These are phyloP conservation scores for Salix purpurea DNA, from an alignment of 345 rosid genomes.

Conservation along the genomic window DNA sequence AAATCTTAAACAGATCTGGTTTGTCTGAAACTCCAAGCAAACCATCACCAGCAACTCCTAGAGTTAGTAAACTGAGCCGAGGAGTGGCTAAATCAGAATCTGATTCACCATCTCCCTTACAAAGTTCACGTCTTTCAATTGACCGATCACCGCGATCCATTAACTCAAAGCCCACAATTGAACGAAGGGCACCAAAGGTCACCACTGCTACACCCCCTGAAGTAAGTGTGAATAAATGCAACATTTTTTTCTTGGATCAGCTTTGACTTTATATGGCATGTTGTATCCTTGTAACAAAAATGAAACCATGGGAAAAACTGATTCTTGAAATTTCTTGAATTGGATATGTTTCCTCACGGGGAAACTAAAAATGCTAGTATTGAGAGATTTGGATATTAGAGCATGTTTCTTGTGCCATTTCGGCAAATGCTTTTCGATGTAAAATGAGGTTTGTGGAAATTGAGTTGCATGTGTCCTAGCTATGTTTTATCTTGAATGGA, in stretches of 20 bases:
- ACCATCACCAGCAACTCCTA: slow-evolving; percentile 66
- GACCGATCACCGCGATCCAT: slow-evolving; percentile 70
- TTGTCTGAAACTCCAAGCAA: slow-evolving; percentile 67
- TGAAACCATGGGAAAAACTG: not conserved
- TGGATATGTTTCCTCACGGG: not conserved
- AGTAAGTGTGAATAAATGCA: slow-evolving; percentile 37
- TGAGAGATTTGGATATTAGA: not conserved
- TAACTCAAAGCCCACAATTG: slow-evolving; percentile 56
- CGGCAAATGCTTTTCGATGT: not conserved
- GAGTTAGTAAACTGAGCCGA: slow-evolving; percentile 50
- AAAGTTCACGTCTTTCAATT: slow-evolving; percentile 53
- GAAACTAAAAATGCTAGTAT: not conserved
- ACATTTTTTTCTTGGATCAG: not conserved
- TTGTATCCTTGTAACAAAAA: not conserved
- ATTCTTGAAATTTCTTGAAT: not conserved
- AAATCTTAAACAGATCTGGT: slow-evolving; percentile 53
- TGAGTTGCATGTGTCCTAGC: not conserved
- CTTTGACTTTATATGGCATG: not conserved
- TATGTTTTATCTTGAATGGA: not conserved
- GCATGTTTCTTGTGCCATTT: not conserved
- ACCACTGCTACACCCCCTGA: slow-evolving; percentile 48
- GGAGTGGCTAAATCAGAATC: slow-evolving; percentile 56
- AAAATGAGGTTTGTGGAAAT: not conserved
- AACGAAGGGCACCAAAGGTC: slow-evolving; percentile 64
- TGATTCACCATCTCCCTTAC: slow-evolving; percentile 55